Conservation (phyloP, 2,329 filamentous ascomycete species). For the Pseudopyricularia javanii region DNA sequence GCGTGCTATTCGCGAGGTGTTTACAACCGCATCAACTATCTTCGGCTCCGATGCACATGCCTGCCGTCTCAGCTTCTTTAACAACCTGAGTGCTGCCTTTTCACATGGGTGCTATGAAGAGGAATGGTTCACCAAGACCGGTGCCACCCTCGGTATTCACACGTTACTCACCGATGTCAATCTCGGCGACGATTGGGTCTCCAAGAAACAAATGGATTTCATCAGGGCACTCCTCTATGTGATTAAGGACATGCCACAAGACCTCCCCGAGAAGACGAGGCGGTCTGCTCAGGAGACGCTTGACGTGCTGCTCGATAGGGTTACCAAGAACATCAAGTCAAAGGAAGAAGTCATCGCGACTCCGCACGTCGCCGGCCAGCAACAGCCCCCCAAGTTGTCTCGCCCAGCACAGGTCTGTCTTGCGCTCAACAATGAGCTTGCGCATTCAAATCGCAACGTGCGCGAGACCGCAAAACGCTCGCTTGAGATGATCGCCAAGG, state of each 20-base stretch:
- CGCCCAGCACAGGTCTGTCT: conserved; percentile 68
- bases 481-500: conserved; percentile 69
- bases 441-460: conserved; percentile 92
- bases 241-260: conserved; percentile 94
- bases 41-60: conserved; percentile 65
- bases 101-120: conserved; percentile 94
- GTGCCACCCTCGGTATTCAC: conserved; percentile 81
- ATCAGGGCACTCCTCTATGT: conserved; percentile 89
- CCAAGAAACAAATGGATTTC: conserved; percentile 73
- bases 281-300: conserved; percentile 73
- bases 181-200: conserved; percentile 73
- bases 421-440: conserved; percentile 76
- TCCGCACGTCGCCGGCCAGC: conserved; percentile 28
- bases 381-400: conserved; percentile 27
- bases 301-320: conserved; percentile 63
- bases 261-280: conserved; percentile 82
- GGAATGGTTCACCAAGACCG: conserved; percentile 97
- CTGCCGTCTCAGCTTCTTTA: conserved; percentile 72
- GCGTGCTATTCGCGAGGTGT: conserved; percentile 63
- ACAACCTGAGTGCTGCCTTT: conserved; percentile 68
- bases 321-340: conserved; percentile 59
- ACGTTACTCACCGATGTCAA: conserved; percentile 76
- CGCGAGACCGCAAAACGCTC: conserved; percentile 75
- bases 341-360: conserved; percentile 58
- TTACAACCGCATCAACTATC: conserved; percentile 63